A percentile compares a stretch with the other conserved stretches of the same genome.
These are phyloP conservation scores for Brassica balearica DNA, from an alignment of 441 rosid species.

Conservation along the genomic window DNA sequence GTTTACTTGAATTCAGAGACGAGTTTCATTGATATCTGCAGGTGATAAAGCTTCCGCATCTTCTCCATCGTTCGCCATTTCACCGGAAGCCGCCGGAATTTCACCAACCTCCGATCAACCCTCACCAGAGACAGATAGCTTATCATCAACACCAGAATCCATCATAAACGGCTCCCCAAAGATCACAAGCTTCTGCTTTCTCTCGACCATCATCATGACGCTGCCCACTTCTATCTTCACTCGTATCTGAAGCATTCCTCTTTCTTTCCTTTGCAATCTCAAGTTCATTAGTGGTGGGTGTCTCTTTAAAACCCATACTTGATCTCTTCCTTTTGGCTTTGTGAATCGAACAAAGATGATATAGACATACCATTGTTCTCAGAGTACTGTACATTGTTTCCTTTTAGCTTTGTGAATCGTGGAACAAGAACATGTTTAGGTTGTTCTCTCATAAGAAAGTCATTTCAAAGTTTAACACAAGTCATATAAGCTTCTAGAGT, in stretches of 20 bases:
- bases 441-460: slow-evolving; percentile 7
- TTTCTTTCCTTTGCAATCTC: no score
- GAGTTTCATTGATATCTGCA: slow-evolving; percentile 22
- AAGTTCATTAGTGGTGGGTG: no score
- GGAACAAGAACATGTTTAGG: background rate
- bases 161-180: no score
- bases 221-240: background rate
- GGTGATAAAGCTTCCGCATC: slow-evolving; percentile 31
- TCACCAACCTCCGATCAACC: slow-evolving; percentile 43
- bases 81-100: slow-evolving; percentile 19
- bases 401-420: background rate
- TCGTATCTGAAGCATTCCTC: no score
- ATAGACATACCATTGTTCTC: background rate
- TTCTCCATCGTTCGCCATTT: slow-evolving; percentile 4
- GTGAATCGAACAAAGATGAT: background rate
- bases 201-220: slow-evolving; percentile 7
- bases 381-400: background rate
- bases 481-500: slow-evolving; percentile 21
- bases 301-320: no score
- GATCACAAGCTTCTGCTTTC: slow-evolving; percentile 18
- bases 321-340: background rate
- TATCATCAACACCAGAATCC: background rate
- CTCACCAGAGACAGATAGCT: background rate
- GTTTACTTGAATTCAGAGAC: slow-evolving; percentile 17
- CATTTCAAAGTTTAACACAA: slow-evolving; percentile 16